Conservation (phyloP, 176 grass and related monocot species). For the Oryza australiensis region DNA sequence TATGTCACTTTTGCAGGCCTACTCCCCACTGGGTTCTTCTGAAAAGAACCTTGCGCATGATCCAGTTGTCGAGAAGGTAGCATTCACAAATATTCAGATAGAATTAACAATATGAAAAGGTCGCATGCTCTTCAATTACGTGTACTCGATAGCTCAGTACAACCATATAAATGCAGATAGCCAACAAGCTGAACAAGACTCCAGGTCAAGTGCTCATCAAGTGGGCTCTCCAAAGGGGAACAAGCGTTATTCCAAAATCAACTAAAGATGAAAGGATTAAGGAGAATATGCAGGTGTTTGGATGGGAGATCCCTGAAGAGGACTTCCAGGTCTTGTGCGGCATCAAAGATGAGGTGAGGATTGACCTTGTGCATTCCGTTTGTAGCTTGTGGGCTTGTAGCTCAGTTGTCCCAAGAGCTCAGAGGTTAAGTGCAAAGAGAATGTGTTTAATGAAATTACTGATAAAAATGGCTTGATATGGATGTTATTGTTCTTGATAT, state of each 20-base stretch:
- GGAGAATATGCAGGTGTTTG: slow-evolving; percentile 78
- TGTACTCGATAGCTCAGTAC: neutral
- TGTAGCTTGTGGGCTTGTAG: neutral
- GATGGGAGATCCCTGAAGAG: slow-evolving; percentile 71
- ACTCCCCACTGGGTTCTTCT: slow-evolving; percentile 72
- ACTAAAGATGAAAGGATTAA: slow-evolving; percentile 70
- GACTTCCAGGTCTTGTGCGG: slow-evolving; percentile 65
- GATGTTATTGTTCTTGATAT: neutral
- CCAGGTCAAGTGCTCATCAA: slow-evolving; percentile 74
- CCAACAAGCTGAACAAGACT: slow-evolving; percentile 73
- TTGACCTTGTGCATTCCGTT: neutral
- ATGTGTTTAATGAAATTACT: neutral
- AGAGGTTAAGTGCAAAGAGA: neutral
- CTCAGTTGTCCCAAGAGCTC: neutral
- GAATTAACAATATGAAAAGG: neutral
- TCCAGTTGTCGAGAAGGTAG: slow-evolving; percentile 46
- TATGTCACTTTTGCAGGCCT: slow-evolving; percentile 51
- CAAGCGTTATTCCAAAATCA: slow-evolving; percentile 79
- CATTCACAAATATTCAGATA: neutral
- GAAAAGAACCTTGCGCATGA: slow-evolving; percentile 63
- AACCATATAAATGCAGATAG: slow-evolving; percentile 37
- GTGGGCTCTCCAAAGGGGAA: slow-evolving; percentile 73
- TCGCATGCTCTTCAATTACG: neutral
- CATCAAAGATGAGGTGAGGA: slow-evolving; percentile 74
- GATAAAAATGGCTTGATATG: neutral